Evolutionary conservation across 148 eudicot species (phyloP).

Genomic region (Hydrangea macrophylla): DNA sequence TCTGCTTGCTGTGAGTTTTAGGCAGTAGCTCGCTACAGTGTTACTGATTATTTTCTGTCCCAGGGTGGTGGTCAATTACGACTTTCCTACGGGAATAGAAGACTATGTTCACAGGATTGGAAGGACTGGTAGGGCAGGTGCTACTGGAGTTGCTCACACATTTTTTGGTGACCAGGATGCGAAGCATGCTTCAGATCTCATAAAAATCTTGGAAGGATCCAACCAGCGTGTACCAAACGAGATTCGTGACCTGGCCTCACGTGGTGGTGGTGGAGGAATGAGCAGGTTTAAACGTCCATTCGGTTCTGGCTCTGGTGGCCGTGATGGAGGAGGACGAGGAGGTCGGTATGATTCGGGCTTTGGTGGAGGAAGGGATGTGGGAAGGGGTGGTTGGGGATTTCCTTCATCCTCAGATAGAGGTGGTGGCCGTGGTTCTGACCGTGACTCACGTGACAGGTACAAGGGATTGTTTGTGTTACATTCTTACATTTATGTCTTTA

Average conservation of each 20-base stretch:
- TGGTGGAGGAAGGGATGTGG: constrained; percentile 41
- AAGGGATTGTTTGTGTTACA: not conserved
- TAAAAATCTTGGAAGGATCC: constrained; percentile 89
- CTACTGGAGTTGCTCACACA: constrained; percentile 81
- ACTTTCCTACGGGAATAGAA: constrained; percentile 91
- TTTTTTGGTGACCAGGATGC: constrained; percentile 79
- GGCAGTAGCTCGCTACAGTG: not conserved
- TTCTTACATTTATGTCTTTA: no score
- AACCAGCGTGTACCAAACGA: constrained; percentile 79
- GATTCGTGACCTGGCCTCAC: constrained; percentile 81
- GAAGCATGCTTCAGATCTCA: constrained; percentile 80
- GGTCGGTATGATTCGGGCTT: constrained; percentile 18
- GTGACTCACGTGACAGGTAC: constrained; percentile 49
- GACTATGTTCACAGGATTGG: constrained; percentile 99
- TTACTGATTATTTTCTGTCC: constrained; percentile 4
- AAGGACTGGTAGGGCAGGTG: constrained; percentile 99
- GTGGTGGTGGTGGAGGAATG: constrained; percentile 88
- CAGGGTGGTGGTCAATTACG: constrained; percentile 94
- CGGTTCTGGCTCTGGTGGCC: constrained; percentile 30
- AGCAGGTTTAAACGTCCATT: constrained; percentile 44
- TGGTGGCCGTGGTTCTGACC: constrained; percentile 33
- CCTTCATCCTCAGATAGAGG: constrained; percentile 20
- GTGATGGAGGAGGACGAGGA: constrained; percentile 25
- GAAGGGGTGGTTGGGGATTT: constrained; percentile 40
- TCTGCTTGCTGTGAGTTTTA: not conserved